phyloP scores from a whole-genome alignment of 2,329 filamentous ascomycete genomes.

The Pleomassaria siparia region DNA sequence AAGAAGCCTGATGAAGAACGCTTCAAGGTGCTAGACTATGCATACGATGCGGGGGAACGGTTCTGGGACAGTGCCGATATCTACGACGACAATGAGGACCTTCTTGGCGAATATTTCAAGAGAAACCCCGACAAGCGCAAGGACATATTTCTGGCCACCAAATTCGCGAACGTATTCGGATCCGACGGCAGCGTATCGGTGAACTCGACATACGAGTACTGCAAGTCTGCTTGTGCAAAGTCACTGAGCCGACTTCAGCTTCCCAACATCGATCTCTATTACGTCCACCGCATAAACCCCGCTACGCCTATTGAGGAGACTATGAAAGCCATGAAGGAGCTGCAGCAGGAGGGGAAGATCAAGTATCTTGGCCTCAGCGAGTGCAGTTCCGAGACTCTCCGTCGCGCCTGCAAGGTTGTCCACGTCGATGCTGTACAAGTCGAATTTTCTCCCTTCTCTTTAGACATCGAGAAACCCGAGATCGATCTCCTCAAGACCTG shows the following conservation, averaged over 20 bases:
- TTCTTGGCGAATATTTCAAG: slow-evolving; percentile 40
- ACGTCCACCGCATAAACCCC: slow-evolving; percentile 42
- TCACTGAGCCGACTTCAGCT: slow-evolving; percentile 40
- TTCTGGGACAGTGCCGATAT: slow-evolving; percentile 32
- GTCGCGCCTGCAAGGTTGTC: slow-evolving; percentile 48
- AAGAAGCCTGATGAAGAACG: slow-evolving; percentile 8
- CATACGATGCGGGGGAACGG: slow-evolving; percentile 53
- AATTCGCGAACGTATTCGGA: slow-evolving; percentile 46
- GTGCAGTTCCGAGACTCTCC: slow-evolving; percentile 45
- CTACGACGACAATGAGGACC: slow-evolving; percentile 39
- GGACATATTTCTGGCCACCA: slow-evolving; percentile 52
- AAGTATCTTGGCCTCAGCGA: slow-evolving; percentile 46
- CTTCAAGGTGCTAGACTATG: slow-evolving; percentile 48
- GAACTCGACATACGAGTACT: slow-evolving; percentile 44
- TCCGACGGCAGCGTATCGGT: slow-evolving; percentile 46
- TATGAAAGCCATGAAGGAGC: slow-evolving; percentile 46
- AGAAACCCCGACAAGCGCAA: slow-evolving; percentile 29
- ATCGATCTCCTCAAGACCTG: slow-evolving; percentile 34
- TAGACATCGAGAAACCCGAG: slow-evolving; percentile 44
- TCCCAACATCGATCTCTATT: slow-evolving; percentile 43
- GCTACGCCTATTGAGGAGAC: slow-evolving; percentile 49
- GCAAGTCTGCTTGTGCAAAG: slow-evolving; percentile 36
- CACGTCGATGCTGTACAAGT: slow-evolving; percentile 50
- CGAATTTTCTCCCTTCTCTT: slow-evolving; percentile 51
- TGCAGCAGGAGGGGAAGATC: slow-evolving; percentile 47